Conservation (phyloP, 2,329 filamentous ascomycete species). For the Cordyceps sp. region DNA sequence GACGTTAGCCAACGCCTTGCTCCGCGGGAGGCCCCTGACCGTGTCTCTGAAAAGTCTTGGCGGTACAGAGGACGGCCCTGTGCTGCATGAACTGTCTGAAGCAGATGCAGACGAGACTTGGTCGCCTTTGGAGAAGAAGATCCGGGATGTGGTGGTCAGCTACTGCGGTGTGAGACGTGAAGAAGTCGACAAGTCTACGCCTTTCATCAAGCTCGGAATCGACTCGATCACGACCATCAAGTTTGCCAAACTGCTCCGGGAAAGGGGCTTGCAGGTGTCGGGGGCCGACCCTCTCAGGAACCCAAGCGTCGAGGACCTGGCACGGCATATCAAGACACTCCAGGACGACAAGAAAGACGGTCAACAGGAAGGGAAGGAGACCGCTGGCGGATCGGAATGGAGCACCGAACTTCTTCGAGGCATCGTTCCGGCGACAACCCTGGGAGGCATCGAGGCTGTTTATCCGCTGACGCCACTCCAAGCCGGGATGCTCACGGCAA, state of each 20-base stretch:
- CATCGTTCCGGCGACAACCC: conserved; percentile 1
- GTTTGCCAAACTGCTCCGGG: conserved; percentile 13
- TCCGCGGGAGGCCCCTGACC: too few relatives aligned
- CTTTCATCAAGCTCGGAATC: conserved; percentile 15
- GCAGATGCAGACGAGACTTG: too few relatives aligned
- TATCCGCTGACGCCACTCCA: conserved; percentile 11
- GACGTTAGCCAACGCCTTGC: too few relatives aligned
- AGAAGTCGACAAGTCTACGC: conserved; percentile 13
- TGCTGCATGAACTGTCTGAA: too few relatives aligned
- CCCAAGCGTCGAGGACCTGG: conserved; percentile 12
- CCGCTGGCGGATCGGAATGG: background rate
- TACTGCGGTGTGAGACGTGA: too few relatives aligned
- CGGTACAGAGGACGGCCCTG: too few relatives aligned
- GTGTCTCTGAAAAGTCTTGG: too few relatives aligned
- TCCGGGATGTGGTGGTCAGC: too few relatives aligned
- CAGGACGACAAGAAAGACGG: too few relatives aligned
- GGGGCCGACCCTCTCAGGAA: conserved; percentile 17
- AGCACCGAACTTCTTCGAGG: background rate
- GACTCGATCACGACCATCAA: conserved; percentile 16
- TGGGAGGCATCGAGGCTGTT: conserved; percentile 7
- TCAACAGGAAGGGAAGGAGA: background rate
- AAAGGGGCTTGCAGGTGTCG: conserved; percentile 10
- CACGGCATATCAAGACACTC: too few relatives aligned
- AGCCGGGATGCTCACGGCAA: conserved; percentile 6
- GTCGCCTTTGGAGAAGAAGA: too few relatives aligned